Base-by-base conservation (phyloP, 306 rosid species). In the Vachellia collinsii region DNA sequence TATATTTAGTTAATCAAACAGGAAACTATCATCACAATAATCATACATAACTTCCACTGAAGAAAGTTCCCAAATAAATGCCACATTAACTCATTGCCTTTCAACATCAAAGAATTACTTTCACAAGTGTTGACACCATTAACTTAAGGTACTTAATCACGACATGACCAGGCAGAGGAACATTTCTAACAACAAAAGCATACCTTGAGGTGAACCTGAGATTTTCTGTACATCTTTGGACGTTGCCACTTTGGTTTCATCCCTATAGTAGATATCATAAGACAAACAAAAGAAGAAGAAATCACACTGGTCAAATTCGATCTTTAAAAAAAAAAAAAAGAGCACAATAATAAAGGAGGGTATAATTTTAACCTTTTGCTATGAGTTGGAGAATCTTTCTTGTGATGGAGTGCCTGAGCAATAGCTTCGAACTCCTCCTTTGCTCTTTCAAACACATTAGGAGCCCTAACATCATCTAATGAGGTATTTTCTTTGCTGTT, bases 381-480 rank as follows among this genome's bases (percentile, higher is more conserved):
- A 74, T 69, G 79, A 34, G 83, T 63, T 48, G 83, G 39, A 75
- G 80, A 70, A 75, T 88, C 81, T 47, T 83, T 88, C 82, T 76
- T 92, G 59, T 71, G 79, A 84, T 88, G 89, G 17, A 92, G 76
- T 25, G 82, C 86, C 20, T 90, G 82, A 78, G 80, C 82, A 75
- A 92, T 47, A 70, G 94, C 94, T 80, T 87, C 82, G 63, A 90
- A 68, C 88, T 90, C 97, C 84, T 90, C 94, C 77, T 87, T 92
- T 14, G 87, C 89, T 81, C 93, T 10, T 76, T 92, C 88, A 80
- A 92, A 87, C 83, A 92, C 72, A 82, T 90, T 90, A 41, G 97
- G 94, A 68, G 93, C 92, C 77, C 48, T 87, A 43, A 92, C 90
- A 59, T 80, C 90, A 44, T 90, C 79, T 56, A 87, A 3, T 19